Conservation (phyloP, 768 basidiomycete species). For the Tremella yokohamensis region DNA sequence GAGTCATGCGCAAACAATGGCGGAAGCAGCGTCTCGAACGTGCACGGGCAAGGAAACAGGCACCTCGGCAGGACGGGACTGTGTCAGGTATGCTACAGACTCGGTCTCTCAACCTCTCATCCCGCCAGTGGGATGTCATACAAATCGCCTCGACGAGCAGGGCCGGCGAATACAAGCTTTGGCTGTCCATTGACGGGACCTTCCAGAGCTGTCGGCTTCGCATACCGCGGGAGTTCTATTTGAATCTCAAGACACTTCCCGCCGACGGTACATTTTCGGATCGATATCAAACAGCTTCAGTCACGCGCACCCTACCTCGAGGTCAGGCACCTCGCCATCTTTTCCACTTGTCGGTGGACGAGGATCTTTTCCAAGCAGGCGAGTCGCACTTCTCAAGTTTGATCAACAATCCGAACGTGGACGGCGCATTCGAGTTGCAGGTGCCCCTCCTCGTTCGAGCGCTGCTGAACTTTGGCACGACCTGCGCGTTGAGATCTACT, state of each 20-base stretch:
- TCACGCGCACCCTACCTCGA: conserved; percentile 73
- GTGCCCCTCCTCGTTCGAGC: conserved; percentile 78
- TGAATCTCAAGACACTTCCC: conserved; percentile 74
- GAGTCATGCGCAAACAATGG: conserved; percentile 75
- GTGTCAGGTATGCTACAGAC: conserved; percentile 70
- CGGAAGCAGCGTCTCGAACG: conserved; percentile 59
- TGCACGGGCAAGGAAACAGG: conserved; percentile 34
- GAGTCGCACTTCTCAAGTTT: conserved; percentile 89
- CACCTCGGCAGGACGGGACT: conserved; percentile 49
- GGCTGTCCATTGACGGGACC: conserved; percentile 77
- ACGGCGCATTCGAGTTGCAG: conserved; percentile 91
- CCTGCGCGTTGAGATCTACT: conserved; percentile 65
- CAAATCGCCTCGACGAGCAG: conserved; percentile 71
- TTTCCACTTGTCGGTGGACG: conserved; percentile 76
- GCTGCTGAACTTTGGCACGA: conserved; percentile 75
- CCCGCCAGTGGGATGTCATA: conserved; percentile 82
- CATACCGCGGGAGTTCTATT: conserved; percentile 86
- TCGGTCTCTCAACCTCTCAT: conserved; percentile 55
- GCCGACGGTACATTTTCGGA: conserved; percentile 65
- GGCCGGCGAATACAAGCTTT: conserved; percentile 78
- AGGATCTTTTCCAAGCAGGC: conserved; percentile 75
- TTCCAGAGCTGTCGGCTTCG: conserved; percentile 77
- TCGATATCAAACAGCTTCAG: conserved; percentile 69
- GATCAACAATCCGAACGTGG: conserved; percentile 88
- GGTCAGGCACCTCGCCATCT: conserved; percentile 72